Evolutionary conservation across 2,329 filamentous ascomycete genomes (phyloP), one percentile per base, ranked within the genome.

Genomic region (Helminthosporium solani): DNA sequence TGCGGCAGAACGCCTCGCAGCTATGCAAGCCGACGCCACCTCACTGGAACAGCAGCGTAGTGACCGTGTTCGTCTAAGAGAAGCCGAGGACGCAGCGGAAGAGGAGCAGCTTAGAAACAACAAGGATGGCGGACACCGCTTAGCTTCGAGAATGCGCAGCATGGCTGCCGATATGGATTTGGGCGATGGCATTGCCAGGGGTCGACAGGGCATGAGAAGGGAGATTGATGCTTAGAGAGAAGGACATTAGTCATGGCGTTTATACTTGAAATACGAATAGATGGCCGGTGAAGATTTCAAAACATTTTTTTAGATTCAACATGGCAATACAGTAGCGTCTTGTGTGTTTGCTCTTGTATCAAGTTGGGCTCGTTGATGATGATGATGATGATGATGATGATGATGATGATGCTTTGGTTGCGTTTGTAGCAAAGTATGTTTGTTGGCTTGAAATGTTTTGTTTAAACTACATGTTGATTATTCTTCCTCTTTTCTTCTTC

Each of bases 1-100:
- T 40, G 49, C 53, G 12, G 64, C 58, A 2, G 66, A 67, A 27
- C 64, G 58, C 21, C 57, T 70, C 7, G 64, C 66, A 11, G 50
- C 54, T 9, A 70, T 70, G 67, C 66, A 68, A 45, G 61, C 60
- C 14, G 62, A 64, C 33, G 67, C 67, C 1, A 50, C 57, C 6
- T 61, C 61, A 5, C 53, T 68, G 0, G 67, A 70, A 49, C 50
- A 60, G 41, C 56, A 67, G 47, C 67, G 67, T 1, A 53, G 50
- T 9, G 61, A 70, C 48, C 64, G 66, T 16, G 64, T 70, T 2
- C 57, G 61, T 14, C 52, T 54, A 33, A 58, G 58, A n/a, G 62
- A 63, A 14, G 56, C 54, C 3, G 58, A 67, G 40, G 66, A 68
- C 37, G 65, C 64, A 7, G 63, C 59, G n/a, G 64, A 68, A 36